Evolutionary conservation across 2,329 filamentous ascomycete species (phyloP), one percentile per base, ranked within the genome.

Genomic region (Tolypocladium album): DNA sequence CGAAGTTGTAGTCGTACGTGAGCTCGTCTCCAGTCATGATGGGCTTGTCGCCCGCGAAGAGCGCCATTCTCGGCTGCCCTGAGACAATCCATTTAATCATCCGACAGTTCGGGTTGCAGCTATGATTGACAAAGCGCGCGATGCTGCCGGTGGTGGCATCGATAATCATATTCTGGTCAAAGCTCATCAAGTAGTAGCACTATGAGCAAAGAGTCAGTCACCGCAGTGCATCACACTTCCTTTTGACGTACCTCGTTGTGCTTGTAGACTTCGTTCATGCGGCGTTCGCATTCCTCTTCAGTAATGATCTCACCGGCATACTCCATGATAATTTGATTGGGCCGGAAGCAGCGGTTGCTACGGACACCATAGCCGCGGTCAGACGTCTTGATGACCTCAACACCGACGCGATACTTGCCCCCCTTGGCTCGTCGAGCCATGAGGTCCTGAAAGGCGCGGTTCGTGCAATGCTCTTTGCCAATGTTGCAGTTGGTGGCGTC

Each of bases 111-210:
- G 94, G 94, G 60, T 90, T 88, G 75, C 94, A 99, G 22, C 92
- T 96, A 73, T 99, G 94, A 71, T 99, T 99, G 72, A 99, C 92
- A 73, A 99, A 99, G 60, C 94, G 89, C 68, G 94, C 93, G 74
- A 97, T 96, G 65, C 90, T 96, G 68, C 94, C 94, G 60, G 90
- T 91, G 36, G 92, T 97, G 40, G 93, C 94, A 76, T 99, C 94
- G 65, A 99, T 96, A 68, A 97, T 96, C 86, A 97, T 94, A 74
- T 95, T 94, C 73, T 97, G 92, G 70, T 97, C 92, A 71, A 97
- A 97, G 60, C 91, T 92, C 94, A 99, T 99, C 57, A 99, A 80
- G 73, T 99, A 99, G 74, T 96, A 97, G 75, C 92, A 96, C 90
- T 96, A 66, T 4, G 7, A 31, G 27, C 27, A 31, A 58, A 24